Evolutionary conservation across 495 filamentous ascomycete species (phyloP), one percentile per base, ranked within the genome.

Genomic region (Penicillium macrosclerotiorum): DNA sequence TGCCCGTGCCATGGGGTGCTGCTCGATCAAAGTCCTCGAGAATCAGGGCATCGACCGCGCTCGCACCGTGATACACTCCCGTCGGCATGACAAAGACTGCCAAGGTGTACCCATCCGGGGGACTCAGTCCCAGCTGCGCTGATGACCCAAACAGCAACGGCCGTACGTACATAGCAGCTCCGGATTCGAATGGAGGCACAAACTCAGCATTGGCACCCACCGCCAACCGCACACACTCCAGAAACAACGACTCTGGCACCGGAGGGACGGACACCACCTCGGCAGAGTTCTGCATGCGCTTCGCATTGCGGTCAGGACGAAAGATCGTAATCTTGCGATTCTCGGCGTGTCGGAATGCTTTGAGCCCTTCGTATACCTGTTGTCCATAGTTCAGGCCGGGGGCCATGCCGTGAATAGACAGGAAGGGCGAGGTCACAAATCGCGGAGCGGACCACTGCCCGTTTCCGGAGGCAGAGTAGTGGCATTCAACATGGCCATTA

Each of bases 281-380:
- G 31, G 88, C 86, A 8, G 82, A 88, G 65, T 86, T 78, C 52
- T 82, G 79, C 78, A 96, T 80, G 38, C 90, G 87, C n/a, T 55
- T 68, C 7, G 91, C 91, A 62, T 96, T 95, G 50, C 80, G 74
- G 50, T 78, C 72, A 0, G 90, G 87, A 12, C 90, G 87, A 78
- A 95, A 95, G 52, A 95, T 75, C 49, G 80, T 75, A 62, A 95
- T 87, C 23, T 67, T 57, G 42, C 71, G 56, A 52, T 73, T 59
- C 47, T 78, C 64, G 26, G 74, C 71, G 25, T 77, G 75, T 26
- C 91, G 88, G 77, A 95, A 94, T 39, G 90, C 89, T 65, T 95
- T 96, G 44, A 95, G 77, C 8, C 90, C 90, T 56, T 96, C 90
- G 76, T 91, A 96, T 36, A 88, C 90, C 72, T 96, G 90, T 54